Conservation (phyloP, 2,329 filamentous ascomycete genomes). For the Fonsecaea erecta region DNA sequence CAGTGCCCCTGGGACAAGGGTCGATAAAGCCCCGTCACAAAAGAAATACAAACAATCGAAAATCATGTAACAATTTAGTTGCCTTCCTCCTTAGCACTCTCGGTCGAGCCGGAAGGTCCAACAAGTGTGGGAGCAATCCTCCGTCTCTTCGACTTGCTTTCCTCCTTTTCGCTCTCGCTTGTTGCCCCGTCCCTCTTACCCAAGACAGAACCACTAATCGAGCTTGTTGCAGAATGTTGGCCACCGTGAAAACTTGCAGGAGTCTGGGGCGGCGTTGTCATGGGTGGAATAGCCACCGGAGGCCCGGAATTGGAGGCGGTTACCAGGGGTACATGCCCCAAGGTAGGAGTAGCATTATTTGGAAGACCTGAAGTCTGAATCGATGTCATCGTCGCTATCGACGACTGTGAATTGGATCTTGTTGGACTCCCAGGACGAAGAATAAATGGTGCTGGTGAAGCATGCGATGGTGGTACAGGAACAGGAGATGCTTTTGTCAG, state of each 20-base stretch:
- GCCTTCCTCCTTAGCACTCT: slow-evolving; percentile 20
- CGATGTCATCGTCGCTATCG: slow-evolving; percentile 67
- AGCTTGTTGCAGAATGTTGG: slow-evolving; percentile 59
- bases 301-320: slow-evolving; percentile 70
- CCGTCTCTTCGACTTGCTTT: slow-evolving; percentile 40
- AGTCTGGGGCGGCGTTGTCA: slow-evolving; percentile 90
- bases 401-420: slow-evolving; percentile 83
- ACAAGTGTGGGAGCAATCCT: slow-evolving; percentile 43
- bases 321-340: slow-evolving; percentile 76
- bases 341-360: slow-evolving; percentile 78
- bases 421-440: slow-evolving; percentile 75
- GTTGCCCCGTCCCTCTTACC: slow-evolving; percentile 55
- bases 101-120: slow-evolving; percentile 26
- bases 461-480: slow-evolving; percentile 61
- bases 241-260: slow-evolving; percentile 59
- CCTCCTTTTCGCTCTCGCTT: slow-evolving; percentile 51
- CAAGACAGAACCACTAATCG: slow-evolving; percentile 59
- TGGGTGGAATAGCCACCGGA: slow-evolving; percentile 61
- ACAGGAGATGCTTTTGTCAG: slow-evolving; percentile 61
- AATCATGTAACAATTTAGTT: not conserved
- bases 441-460: slow-evolving; percentile 59
- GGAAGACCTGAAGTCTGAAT: slow-evolving; percentile 57
- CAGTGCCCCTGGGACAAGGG: not conserved
- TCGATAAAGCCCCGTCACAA: not conserved
- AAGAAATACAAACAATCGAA: not conserved